A percentile compares a stretch with the other conserved stretches of the same genome.
Evolutionary conservation across 2,329 filamentous ascomycete genomes (phyloP).

Genomic region (Fusarium subtropicale): DNA sequence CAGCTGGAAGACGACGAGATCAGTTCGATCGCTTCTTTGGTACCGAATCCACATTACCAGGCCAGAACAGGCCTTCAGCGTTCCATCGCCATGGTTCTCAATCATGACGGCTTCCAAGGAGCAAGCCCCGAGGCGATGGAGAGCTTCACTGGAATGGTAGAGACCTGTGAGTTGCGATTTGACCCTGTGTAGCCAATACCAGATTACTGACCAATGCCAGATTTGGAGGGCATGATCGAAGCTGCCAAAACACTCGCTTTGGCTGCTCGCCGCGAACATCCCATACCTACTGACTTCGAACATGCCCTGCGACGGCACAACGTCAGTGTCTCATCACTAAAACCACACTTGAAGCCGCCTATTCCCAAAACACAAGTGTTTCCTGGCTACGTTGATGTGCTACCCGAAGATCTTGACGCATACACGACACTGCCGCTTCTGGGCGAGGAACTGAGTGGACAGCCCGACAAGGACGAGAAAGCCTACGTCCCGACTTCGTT

Average conservation of each 20-base stretch:
- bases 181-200: no score
- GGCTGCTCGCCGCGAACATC: conserved; percentile 63
- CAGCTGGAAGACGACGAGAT: conserved; percentile 31
- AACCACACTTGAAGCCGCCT: conserved; percentile 67
- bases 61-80: conserved; percentile 60
- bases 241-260: conserved; percentile 61
- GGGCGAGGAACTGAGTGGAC: conserved; percentile 68
- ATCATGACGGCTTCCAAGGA: conserved; percentile 69
- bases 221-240: conserved; percentile 61
- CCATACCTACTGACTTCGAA: conserved; percentile 69
- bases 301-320: conserved; percentile 64
- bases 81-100: conserved; percentile 66
- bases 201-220: conserved; percentile 50
- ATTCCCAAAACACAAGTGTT: conserved; percentile 55
- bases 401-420: conserved; percentile 55
- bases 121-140: conserved; percentile 69
- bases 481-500: conserved; percentile 69
- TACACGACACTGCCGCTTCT: conserved; percentile 59
- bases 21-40: conserved; percentile 36
- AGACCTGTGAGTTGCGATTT: conserved; percentile 62
- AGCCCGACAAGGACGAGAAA: conserved; percentile 66
- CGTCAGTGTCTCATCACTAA: conserved; percentile 62
- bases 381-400: conserved; percentile 55
- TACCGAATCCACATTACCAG: conserved; percentile 50
- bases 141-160: conserved; percentile 65